Percentiles rank a stretch among this genome's conserved stretches.
Conservation (phyloP, 2,329 filamentous ascomycete genomes). For the Teratosphaeria epicoccoides region DNA sequence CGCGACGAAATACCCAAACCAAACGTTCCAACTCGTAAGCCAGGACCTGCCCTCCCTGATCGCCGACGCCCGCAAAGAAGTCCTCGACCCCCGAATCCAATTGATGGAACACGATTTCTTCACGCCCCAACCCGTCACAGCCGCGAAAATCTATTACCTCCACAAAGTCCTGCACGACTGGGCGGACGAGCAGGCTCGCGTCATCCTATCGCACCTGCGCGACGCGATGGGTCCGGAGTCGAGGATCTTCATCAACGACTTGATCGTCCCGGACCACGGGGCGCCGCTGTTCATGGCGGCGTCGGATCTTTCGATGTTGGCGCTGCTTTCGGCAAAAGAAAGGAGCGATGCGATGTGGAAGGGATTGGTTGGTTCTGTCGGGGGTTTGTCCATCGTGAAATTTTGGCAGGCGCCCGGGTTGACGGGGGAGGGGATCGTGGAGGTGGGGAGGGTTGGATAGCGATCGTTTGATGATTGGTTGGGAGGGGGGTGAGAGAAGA, state of each 20-base stretch:
- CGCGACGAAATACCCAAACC: background rate
- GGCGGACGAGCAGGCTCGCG: background rate
- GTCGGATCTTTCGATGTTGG: background rate
- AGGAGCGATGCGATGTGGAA: background rate
- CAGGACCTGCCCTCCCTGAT: background rate
- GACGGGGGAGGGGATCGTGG: background rate
- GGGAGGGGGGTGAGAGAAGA: too few species aligned
- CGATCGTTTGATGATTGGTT: too few species aligned
- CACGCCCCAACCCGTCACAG: background rate
- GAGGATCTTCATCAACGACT: background rate
- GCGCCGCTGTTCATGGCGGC: background rate
- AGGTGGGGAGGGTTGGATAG: background rate
- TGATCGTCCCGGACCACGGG: background rate
- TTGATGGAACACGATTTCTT: slow-evolving; percentile 1
- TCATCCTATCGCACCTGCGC: background rate
- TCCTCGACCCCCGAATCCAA: background rate
- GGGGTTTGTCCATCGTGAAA: background rate
- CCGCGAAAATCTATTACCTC: background rate
- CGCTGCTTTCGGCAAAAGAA: background rate
- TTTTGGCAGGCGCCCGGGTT: background rate
- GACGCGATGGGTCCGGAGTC: background rate
- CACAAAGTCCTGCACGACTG: background rate
- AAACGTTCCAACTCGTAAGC: background rate
- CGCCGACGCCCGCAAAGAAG: background rate
- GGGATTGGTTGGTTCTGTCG: background rate